Evolutionary conservation across 2,329 filamentous ascomycete species (phyloP).

Genomic region (Fonsecaea multimorphosa): DNA sequence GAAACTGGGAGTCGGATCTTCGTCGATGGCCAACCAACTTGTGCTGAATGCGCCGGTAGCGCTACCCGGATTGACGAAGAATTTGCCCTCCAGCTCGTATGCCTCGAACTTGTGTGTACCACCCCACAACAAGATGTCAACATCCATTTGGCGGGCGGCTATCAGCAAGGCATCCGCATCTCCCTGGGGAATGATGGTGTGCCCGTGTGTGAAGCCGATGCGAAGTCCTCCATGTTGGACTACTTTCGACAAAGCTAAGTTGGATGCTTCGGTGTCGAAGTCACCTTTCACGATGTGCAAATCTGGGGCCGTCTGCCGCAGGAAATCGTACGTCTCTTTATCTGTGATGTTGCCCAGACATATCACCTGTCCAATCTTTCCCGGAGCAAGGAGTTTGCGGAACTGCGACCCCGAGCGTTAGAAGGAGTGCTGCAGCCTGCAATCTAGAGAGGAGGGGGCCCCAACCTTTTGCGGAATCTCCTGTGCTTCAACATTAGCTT

Average conservation of each 20-base stretch:
- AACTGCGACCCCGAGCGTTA: slow-evolving; percentile 60
- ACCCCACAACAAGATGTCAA: slow-evolving; percentile 72
- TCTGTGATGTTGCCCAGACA: slow-evolving; percentile 82
- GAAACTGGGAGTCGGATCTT: slow-evolving; percentile 84
- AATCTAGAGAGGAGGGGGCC: slow-evolving; percentile 15
- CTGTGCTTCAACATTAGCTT: slow-evolving; percentile 44
- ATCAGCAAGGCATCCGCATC: slow-evolving; percentile 71
- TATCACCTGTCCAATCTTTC: slow-evolving; percentile 81
- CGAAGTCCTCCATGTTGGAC: slow-evolving; percentile 71
- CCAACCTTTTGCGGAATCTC: slow-evolving; percentile 85
- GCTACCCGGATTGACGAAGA: slow-evolving; percentile 73
- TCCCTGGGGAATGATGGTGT: slow-evolving; percentile 72
- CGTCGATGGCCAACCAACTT: slow-evolving; percentile 62
- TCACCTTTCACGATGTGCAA: slow-evolving; percentile 74
- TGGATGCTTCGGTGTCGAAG: slow-evolving; percentile 71
- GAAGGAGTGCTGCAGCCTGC: slow-evolving; percentile 11
- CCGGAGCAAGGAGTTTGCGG: slow-evolving; percentile 81
- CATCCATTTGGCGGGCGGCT: slow-evolving; percentile 73
- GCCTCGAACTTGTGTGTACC: slow-evolving; percentile 74
- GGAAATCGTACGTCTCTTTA: slow-evolving; percentile 79
- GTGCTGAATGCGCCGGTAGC: slow-evolving; percentile 70
- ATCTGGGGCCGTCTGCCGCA: slow-evolving; percentile 74
- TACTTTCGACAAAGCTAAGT: slow-evolving; percentile 69
- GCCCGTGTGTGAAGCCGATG: slow-evolving; percentile 73
- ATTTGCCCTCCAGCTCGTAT: slow-evolving; percentile 74